A percentile compares a stretch with the other conserved stretches of the same genome.
These are phyloP conservation scores for Tolypocladium album DNA, from an alignment of 2,329 filamentous ascomycete genomes.

Conservation along the genomic window DNA sequence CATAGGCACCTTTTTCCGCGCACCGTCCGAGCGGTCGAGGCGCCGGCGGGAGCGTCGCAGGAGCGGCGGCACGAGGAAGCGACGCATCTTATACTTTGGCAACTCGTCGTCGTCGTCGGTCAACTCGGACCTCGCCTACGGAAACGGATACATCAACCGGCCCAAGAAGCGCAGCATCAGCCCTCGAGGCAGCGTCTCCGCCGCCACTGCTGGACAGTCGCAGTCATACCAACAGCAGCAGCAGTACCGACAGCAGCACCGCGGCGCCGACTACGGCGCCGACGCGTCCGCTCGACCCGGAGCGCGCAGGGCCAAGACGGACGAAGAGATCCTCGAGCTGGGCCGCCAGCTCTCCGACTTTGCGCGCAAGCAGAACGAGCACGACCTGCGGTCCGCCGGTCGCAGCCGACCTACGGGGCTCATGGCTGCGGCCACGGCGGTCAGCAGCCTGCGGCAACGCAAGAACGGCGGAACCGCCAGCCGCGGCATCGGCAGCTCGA, in stretches of 20 bases:
- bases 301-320: constrained; percentile 28
- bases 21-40: constrained; percentile 44
- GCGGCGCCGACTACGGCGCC: neutral
- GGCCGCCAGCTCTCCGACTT: constrained; percentile 43
- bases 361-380: constrained; percentile 37
- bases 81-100: constrained; percentile 44
- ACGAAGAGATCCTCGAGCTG: constrained; percentile 47
- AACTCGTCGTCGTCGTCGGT: constrained; percentile 59
- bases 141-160: constrained; percentile 44
- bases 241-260: neutral
- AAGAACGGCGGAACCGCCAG: constrained; percentile 19
- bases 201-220: neutral
- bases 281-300: neutral
- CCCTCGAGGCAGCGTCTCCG: constrained; percentile 8
- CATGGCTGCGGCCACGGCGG: constrained; percentile 27
- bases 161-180: constrained; percentile 17
- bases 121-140: constrained; percentile 59
- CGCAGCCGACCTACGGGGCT: constrained; percentile 12
- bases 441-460: constrained; percentile 30
- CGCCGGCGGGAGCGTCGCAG: constrained; percentile 21
- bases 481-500: constrained; percentile 30
- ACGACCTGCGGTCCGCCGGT: constrained; percentile 33
- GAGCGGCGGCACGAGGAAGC: constrained; percentile 32
- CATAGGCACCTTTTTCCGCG: constrained; percentile 52
- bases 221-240: neutral